These are phyloP conservation scores for Rhizopogon vinicolor DNA, from an alignment of 768 basidiomycete genomes.

Conservation along the genomic window DNA sequence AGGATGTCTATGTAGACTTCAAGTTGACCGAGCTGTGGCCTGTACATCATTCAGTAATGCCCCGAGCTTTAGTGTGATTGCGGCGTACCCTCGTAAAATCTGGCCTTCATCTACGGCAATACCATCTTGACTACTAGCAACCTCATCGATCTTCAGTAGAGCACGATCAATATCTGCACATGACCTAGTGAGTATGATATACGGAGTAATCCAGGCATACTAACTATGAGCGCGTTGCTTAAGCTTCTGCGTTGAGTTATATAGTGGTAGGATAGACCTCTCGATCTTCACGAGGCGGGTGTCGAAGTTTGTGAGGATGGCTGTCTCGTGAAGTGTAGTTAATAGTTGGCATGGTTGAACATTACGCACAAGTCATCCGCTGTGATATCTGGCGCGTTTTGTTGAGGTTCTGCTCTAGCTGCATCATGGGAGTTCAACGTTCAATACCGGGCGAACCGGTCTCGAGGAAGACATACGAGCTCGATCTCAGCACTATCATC, in stretches of 20 bases:
- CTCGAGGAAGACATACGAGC: slow-evolving; percentile 39
- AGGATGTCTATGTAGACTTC: slow-evolving; percentile 64
- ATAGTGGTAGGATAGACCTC: slow-evolving; percentile 81
- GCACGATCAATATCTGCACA: slow-evolving; percentile 75
- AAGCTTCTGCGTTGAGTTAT: slow-evolving; percentile 70
- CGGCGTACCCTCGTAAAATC: slow-evolving; percentile 65
- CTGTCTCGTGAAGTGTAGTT: slow-evolving; percentile 38
- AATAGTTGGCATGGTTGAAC: background rate
- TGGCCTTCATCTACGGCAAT: slow-evolving; percentile 74
- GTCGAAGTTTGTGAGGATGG: slow-evolving; percentile 81
- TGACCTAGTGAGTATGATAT: background rate
- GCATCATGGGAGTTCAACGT: background rate
- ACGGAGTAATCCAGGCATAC: slow-evolving; percentile 19
- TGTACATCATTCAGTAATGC: slow-evolving; percentile 19
- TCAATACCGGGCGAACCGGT: background rate
- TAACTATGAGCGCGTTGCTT: slow-evolving; percentile 69
- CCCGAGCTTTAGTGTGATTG: slow-evolving; percentile 1
- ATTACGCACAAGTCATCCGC: slow-evolving; percentile 72
- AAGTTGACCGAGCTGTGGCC: slow-evolving; percentile 69
- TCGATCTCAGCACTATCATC: slow-evolving; percentile 76
- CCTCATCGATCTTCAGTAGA: slow-evolving; percentile 71
- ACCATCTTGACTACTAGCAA: slow-evolving; percentile 71
- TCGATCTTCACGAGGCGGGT: slow-evolving; percentile 77
- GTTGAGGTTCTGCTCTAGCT: slow-evolving; percentile 86
- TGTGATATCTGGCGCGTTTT: slow-evolving; percentile 84